Percentiles rank a stretch among this genome's conserved stretches.
phyloP scores from a whole-genome alignment of 2,329 filamentous ascomycete genomes.

The Monosporascus sp. region DNA sequence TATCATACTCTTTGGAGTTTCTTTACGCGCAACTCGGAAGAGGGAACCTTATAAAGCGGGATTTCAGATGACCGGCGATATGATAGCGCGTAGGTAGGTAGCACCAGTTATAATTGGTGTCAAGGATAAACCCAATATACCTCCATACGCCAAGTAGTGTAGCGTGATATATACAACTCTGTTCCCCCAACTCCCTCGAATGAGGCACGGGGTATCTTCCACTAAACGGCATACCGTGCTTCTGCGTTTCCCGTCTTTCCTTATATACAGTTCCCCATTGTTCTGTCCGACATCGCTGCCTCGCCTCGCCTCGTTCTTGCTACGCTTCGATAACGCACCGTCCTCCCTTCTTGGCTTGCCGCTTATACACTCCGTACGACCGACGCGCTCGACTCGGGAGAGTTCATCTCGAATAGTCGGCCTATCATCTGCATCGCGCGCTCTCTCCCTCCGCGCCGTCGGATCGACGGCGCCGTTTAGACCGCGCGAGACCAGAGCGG shows the following conservation, averaged over 20 bases:
- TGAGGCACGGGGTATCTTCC: background rate
- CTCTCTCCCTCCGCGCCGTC: background rate
- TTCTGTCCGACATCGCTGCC: constrained; percentile 4
- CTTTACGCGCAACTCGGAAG: too few species aligned
- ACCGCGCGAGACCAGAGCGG: too few species aligned
- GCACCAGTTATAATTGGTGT: background rate
- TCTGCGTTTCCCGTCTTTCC: background rate
- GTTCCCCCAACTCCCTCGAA: background rate
- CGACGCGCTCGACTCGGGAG: background rate
- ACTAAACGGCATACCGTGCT: background rate
- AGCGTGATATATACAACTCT: background rate
- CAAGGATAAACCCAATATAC: background rate
- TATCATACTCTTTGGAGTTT: too few species aligned
- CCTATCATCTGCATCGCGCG: background rate
- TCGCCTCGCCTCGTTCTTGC: constrained; percentile 11
- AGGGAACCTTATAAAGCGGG: too few species aligned
- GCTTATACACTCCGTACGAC: constrained; percentile 3
- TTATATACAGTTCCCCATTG: background rate
- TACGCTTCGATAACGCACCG: background rate
- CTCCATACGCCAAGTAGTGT: background rate
- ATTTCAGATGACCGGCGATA: too few species aligned
- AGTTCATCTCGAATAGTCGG: background rate
- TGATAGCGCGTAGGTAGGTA: too few species aligned
- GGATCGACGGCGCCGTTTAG: too few species aligned
- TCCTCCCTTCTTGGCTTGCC: constrained; percentile 13